phyloP scores from a whole-genome alignment of 1,284 basidiomycete genomes.

The Cryptococcus sp. region DNA sequence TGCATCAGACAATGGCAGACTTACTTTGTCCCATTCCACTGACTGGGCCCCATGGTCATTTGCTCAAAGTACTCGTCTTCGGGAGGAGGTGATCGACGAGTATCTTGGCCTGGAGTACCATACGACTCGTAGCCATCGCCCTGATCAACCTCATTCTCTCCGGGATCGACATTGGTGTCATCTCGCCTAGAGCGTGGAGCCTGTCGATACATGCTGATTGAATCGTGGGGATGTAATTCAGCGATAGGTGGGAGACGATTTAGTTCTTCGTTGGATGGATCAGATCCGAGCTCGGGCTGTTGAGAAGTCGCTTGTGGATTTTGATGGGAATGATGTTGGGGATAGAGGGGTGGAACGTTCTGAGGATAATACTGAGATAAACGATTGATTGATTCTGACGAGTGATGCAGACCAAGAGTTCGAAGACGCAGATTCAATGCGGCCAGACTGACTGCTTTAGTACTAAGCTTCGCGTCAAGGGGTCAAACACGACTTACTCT shows the following conservation, averaged over 20 bases:
- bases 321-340: constrained; percentile 1
- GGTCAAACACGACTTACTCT: constrained; percentile 12
- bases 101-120: constrained; percentile 18
- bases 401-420: constrained; percentile 16
- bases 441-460: constrained; percentile 8
- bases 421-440: constrained; percentile 23
- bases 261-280: constrained; percentile 1
- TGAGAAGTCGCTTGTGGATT: not conserved
- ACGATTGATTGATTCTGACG: constrained; percentile 3
- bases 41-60: constrained; percentile 23
- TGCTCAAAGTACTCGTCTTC: constrained; percentile 17
- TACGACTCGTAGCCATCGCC: constrained; percentile 7
- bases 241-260: constrained; percentile 8
- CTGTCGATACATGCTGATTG: constrained; percentile 34
- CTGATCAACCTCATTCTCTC: constrained; percentile 2
- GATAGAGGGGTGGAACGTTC: not conserved
- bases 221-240: constrained; percentile 27
- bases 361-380: no score
- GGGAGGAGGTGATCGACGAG: constrained; percentile 15
- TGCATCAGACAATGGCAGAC: constrained; percentile 2
- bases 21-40: constrained; percentile 24
- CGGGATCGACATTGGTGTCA: constrained; percentile 35
- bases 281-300: not conserved
- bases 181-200: constrained; percentile 14
- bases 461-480: not conserved